These are phyloP conservation scores for Piromyces sp. DNA, from an alignment of 192 early-diverging fungal species.

Conservation along the genomic window DNA sequence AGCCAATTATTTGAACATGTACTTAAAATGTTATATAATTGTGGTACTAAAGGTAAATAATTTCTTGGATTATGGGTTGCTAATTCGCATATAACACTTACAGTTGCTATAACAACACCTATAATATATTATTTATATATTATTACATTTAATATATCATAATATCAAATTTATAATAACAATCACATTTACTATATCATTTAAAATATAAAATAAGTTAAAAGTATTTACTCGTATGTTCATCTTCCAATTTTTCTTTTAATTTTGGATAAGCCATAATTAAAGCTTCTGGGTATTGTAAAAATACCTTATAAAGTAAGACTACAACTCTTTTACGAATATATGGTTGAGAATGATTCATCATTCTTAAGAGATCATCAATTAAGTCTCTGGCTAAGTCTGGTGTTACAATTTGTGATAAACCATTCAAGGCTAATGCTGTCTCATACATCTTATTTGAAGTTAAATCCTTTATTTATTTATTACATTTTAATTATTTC, in stretches of 20 bases:
- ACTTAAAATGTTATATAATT: conserved; percentile 77
- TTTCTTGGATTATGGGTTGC: conserved; percentile 79
- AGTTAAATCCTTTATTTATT: conserved; percentile 58
- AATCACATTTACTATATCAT: background rate
- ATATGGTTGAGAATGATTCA: conserved; percentile 83
- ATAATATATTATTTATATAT: conserved; percentile 9
- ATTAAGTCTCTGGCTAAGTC: conserved; percentile 77
- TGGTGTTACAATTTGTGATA: conserved; percentile 80
- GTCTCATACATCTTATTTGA: conserved; percentile 69
- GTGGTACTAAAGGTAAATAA: conserved; percentile 85
- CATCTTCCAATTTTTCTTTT: conserved; percentile 75
- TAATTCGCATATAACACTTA: conserved; percentile 93
- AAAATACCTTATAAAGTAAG: conserved; percentile 70
- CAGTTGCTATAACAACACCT: conserved; percentile 77
- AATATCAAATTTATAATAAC: no score
- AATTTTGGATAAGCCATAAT: conserved; percentile 61
- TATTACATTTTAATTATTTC: no score
- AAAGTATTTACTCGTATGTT: conserved; percentile 57
- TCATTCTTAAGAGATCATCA: conserved; percentile 67
- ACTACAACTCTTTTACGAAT: conserved; percentile 82
- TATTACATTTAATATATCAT: no score
- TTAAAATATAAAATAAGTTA: background rate
- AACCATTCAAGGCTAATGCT: conserved; percentile 73
- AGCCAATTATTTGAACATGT: conserved; percentile 95
- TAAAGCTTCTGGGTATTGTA: conserved; percentile 79